Base-by-base conservation (phyloP, 805 yeast genomes). In the Wickerhamiella vanderwaltii region DNA sequence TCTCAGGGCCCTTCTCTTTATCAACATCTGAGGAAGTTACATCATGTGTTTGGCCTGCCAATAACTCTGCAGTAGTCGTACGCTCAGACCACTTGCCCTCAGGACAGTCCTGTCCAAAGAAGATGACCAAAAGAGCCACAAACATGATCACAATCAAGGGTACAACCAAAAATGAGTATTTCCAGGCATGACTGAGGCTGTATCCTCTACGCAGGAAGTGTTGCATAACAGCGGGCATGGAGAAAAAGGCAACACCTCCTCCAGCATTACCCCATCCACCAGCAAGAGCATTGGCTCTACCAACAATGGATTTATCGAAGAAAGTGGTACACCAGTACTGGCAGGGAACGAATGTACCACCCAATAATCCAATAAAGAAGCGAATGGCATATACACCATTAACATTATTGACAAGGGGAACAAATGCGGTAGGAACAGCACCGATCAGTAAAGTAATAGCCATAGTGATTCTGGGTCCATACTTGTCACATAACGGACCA, bases 91-190 rank as follows among this genome's bases (percentile, higher is more conserved):
- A 61, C 33, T 48, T 50, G 15, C 64, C 65, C 41, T 55, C 60
- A 7, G 65, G 65, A 43, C 63, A 60, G 44, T 61, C 65, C 17
- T 48, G 51, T 1, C 63, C 63, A 41, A 59, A 49, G 3, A 57
- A 12, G 1, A 56, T 33, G 20, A 48, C 47, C 18, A 52, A 9
- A 9, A 38, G 20, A 2, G 62, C 63, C 12, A 60, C 59, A 35
- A 51, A 43, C 19, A 56, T 16, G 35, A 60, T 47, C 18, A 61
- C 54, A 17, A 58, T 25, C 33, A 61, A 49, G 3, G 65, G 65
- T 20, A 63, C 62, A 37, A 59, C 36, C 11, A 32, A 43, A 29
- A 46, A 46, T 3, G 49, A 25, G 36, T 41, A 46, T 18, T 44
- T 43, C 49, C 49, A 46, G 3, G 49, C 25, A 20, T 41, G 38